A percentile compares a stretch with the other conserved stretches of the same genome.
Conservation (phyloP, 164 flowering plant species). For the Nymphaea colorata region DNA sequence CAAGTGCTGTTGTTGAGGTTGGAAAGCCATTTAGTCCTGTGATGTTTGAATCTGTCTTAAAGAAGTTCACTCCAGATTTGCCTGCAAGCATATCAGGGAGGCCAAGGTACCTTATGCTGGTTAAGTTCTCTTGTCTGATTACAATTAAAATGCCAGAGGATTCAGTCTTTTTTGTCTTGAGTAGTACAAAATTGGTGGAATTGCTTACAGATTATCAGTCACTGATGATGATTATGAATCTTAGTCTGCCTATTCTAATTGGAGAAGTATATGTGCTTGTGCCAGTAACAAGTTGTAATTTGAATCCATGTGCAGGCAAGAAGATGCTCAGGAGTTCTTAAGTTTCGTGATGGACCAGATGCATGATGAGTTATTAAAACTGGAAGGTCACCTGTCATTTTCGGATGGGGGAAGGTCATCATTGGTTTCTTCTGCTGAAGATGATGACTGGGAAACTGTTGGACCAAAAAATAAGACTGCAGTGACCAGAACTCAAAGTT, state of each 20-base stretch:
- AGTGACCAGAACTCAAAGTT: constrained; percentile 82
- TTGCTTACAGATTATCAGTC: no score
- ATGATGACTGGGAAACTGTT: constrained; percentile 98
- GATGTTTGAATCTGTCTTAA: constrained; percentile 81
- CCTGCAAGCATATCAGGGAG: constrained; percentile 59
- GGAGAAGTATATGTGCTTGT: no score
- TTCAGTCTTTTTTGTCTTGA: no score
- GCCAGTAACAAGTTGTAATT: no score
- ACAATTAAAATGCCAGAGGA: no score
- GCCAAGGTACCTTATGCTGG: constrained; percentile 40
- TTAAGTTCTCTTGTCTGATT: no score
- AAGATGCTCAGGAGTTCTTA: constrained; percentile 97
- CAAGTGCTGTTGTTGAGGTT: constrained; percentile 24
- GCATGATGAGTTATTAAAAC: constrained; percentile 89
- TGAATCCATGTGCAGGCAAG: constrained; percentile 48
- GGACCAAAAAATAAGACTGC: constrained; percentile 95
- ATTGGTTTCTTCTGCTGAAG: constrained; percentile 55
- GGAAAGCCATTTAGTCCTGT: constrained; percentile 72
- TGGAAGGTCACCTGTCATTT: constrained; percentile 36
- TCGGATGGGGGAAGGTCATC: constrained; percentile 25
- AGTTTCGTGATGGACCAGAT: constrained; percentile 85
- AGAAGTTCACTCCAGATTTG: constrained; percentile 81
- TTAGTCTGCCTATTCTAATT: no score
- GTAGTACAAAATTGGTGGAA: no score
- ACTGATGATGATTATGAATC: no score